Evolutionary conservation across 164 flowering plant genomes (phyloP), one percentile per base, ranked within the genome.

Genomic region (Berberis vulgaris): DNA sequence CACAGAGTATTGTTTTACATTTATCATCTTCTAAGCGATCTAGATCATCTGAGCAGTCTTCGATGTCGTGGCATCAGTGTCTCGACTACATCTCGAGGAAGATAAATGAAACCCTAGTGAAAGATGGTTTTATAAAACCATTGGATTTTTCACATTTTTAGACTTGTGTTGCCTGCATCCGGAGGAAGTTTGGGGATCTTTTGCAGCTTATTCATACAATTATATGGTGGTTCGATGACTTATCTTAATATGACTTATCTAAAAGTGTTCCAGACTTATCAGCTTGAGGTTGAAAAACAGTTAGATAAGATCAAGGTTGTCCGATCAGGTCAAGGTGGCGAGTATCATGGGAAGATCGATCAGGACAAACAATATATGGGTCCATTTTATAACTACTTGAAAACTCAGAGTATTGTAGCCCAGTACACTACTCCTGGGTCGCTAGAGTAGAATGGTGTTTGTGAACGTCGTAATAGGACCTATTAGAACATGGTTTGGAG

Each of bases 271-370:
- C n/a, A 39, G 41, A 41, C 6, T 8, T 13, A 12, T 41, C 54
- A 41, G 39, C 26, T 59, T 39, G 66, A 64, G 7, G 66, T 64
- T 2, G 66, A 64, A n/a, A 53, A 42, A 46, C 49, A 39, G 26
- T 43, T 3, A 41, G 43, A 38, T 3, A 64, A 64, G 43, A 64
- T 64, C 13, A 64, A 64, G 13, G 50, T 44, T 12, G 10, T 54
- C 7, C 56, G 57, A 3, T 62, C 65, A 12, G 45, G 50, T 52
- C 45, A 57, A 6, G 65, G 65, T 10, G 65, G 58, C 3, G 66
- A 64, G 40, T 64, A 54, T 43, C 54, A 64, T 64, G 43, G 59
- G 2, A 54, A 39, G 7, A 9, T 9, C 11, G 50, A 64, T 43
- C 49, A 45, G 54, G 59, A 43, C 4, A 42, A 45, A 7, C 45